Percentiles rank a stretch among this genome's conserved stretches.
Evolutionary conservation across 345 rosid genomes (phyloP).

Genomic region (sweet orange (Citrus sinensis)): DVS_A1.0 CM039166.1:20449001-20449500

Average conservation of each 20-base stretch:
- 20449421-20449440: not conserved
- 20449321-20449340: slow-evolving; percentile 95
- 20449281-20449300: slow-evolving; percentile 68
- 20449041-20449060: slow-evolving; percentile 96
- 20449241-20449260: slow-evolving; percentile 69
- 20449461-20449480: not conserved
- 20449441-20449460: slow-evolving; percentile 8
- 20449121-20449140: slow-evolving; percentile 13
- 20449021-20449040: slow-evolving; percentile 91
- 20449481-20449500: not conserved
- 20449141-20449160: not conserved
- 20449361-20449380: slow-evolving; percentile 94
- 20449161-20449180: slow-evolving; percentile 10
- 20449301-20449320: slow-evolving; percentile 96
- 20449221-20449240: slow-evolving; percentile 83
- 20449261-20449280: slow-evolving; percentile 87
- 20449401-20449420: slow-evolving; percentile 53
- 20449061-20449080: slow-evolving; percentile 99
- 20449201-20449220: slow-evolving; percentile 84
- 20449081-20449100: slow-evolving; percentile 96
- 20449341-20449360: slow-evolving; percentile 95
- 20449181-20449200: slow-evolving; percentile 76
- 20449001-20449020: slow-evolving; percentile 88
- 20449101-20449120: slow-evolving; percentile 88
- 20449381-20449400: slow-evolving; percentile 88